Conservation (phyloP, 441 rosid species). For the Erodium trifolium region DNA sequence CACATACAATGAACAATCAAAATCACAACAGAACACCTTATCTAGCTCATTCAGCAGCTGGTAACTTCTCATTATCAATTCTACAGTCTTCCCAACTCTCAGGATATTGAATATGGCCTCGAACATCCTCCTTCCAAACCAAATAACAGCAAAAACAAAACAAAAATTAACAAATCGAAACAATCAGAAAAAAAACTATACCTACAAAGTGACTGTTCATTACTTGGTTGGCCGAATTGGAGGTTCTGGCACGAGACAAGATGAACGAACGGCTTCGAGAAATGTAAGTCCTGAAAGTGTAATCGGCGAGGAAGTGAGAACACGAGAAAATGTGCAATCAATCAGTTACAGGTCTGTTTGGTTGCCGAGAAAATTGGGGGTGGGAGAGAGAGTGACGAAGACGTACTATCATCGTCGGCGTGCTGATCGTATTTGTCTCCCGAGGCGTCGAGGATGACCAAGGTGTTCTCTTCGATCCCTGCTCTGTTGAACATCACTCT, state of each 20-base stretch:
- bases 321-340: not conserved
- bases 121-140: slow-evolving; percentile 52
- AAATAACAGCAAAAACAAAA: not conserved
- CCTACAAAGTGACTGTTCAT: not conserved
- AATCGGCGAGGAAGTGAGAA: not conserved
- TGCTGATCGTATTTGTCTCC: slow-evolving; percentile 41
- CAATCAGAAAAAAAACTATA: not conserved
- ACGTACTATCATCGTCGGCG: slow-evolving; percentile 53
- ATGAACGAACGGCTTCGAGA: slow-evolving; percentile 67
- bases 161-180: not conserved
- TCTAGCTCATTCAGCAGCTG: slow-evolving; percentile 60
- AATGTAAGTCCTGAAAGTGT: slow-evolving; percentile 47
- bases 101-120: slow-evolving; percentile 60
- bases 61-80: slow-evolving; percentile 58
- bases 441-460: slow-evolving; percentile 57
- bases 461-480: slow-evolving; percentile 58
- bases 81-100: slow-evolving; percentile 50
- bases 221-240: slow-evolving; percentile 54
- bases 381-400: slow-evolving; percentile 1
- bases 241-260: slow-evolving; percentile 37
- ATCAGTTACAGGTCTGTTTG: not conserved
- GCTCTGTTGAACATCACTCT: slow-evolving; percentile 15
- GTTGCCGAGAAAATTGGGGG: not conserved
- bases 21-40: slow-evolving; percentile 31
- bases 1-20: not conserved